These are phyloP conservation scores for Irineochytrium annulatum DNA, from an alignment of 192 early-diverging fungal genomes.

Conservation along the genomic window DNA sequence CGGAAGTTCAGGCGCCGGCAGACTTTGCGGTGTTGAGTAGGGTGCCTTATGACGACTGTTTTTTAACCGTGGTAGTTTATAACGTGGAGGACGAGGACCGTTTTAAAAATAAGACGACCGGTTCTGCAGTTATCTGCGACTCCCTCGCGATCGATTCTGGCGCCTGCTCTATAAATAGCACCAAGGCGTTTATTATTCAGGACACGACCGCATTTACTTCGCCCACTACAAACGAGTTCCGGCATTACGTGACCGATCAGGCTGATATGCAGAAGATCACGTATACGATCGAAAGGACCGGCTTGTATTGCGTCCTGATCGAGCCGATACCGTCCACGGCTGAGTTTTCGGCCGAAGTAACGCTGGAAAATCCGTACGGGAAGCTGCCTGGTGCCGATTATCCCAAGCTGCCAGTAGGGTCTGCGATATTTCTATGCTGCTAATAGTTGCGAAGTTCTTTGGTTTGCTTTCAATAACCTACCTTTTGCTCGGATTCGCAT, in stretches of 20 bases:
- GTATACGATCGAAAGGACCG: conserved; percentile 71
- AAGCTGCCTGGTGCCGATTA: conserved; percentile 80
- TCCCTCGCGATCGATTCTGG: conserved; percentile 4
- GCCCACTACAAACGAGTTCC: too few relatives aligned
- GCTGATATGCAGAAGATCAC: conserved; percentile 21
- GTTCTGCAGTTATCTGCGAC: conserved; percentile 3
- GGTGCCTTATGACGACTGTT: not conserved
- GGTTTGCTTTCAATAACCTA: conserved; percentile 72
- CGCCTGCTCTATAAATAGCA: conserved; percentile 22
- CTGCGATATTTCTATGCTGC: not conserved
- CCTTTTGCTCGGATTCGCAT: conserved; percentile 64
- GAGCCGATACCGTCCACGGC: conserved; percentile 33
- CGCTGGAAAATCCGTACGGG: conserved; percentile 79
- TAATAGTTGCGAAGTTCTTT: conserved; percentile 57
- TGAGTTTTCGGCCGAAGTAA: conserved; percentile 42
- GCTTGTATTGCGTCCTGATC: conserved; percentile 77
- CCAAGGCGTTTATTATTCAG: conserved; percentile 28
- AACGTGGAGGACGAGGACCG: conserved; percentile 25
- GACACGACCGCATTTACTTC: conserved; percentile 15
- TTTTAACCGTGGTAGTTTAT: conserved; percentile 28
- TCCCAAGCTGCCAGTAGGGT: conserved; percentile 72
- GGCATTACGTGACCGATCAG: conserved; percentile 32
- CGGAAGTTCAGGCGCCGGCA: not conserved
- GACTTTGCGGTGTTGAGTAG: conserved; percentile 7
- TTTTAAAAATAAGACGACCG: conserved; percentile 13